These are phyloP conservation scores for Barnettozyma sp. DNA, from an alignment of 805 yeast genomes.

Conservation along the genomic window DNA sequence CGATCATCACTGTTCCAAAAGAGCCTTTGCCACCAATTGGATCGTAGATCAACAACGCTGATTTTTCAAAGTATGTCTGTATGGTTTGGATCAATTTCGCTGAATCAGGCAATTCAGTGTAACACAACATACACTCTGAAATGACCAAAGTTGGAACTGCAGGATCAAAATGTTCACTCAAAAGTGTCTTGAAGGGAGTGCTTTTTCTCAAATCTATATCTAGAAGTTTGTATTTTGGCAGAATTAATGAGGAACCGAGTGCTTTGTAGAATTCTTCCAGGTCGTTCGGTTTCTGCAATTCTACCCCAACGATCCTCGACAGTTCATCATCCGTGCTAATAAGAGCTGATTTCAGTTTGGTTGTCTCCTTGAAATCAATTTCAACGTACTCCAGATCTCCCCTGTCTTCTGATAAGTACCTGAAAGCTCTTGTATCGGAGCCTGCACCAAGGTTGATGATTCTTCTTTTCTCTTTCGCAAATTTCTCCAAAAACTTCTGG, in stretches of 20 bases:
- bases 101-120: conserved; percentile 38
- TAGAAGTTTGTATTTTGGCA: conserved; percentile 23
- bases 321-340: conserved; percentile 13
- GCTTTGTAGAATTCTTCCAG: conserved; percentile 9
- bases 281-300: conserved; percentile 1
- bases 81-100: conserved; percentile 32
- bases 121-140: conserved; percentile 56
- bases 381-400: conserved; percentile 36
- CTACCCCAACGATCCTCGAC: conserved; percentile 11
- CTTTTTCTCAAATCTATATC: conserved; percentile 31
- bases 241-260: conserved; percentile 24
- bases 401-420: conserved; percentile 25
- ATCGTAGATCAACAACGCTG: conserved; percentile 41
- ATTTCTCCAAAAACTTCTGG: conserved; percentile 32
- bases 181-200: conserved; percentile 21
- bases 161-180: conserved; percentile 17
- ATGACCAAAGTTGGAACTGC: conserved; percentile 41
- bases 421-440: conserved; percentile 50
- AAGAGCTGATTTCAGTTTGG: conserved; percentile 34
- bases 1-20: conserved; percentile 50
- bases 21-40: conserved; percentile 49
- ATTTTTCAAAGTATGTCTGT: conserved; percentile 17
- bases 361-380: conserved; percentile 44
- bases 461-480: conserved; percentile 33
- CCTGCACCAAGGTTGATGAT: conserved; percentile 64